A percentile compares a stretch with the other conserved stretches of the same genome.
Conservation (phyloP, 1,284 basidiomycete genomes). For the Ustilago crameri region DNA sequence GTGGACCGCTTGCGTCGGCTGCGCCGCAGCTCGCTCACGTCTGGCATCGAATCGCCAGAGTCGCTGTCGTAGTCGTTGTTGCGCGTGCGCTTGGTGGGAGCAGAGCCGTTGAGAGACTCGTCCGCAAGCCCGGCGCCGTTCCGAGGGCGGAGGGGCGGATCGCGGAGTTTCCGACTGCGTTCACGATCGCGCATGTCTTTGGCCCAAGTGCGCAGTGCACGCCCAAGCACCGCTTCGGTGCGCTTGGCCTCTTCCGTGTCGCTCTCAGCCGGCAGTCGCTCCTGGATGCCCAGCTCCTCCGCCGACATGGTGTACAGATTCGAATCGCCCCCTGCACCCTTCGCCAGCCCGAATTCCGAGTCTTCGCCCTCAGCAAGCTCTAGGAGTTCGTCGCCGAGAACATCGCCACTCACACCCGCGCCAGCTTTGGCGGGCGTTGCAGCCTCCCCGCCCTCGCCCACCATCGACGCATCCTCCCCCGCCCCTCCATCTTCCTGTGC, state of each 20-base stretch:
- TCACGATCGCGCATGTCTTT: constrained; percentile 43
- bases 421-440: constrained; percentile 14
- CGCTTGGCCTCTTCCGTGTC: constrained; percentile 42
- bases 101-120: constrained; percentile 2
- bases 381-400: constrained; percentile 52
- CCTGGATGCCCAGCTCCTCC: constrained; percentile 52
- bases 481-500: constrained; percentile 14
- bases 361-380: constrained; percentile 50
- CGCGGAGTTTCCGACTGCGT: constrained; percentile 30
- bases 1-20: constrained; percentile 18
- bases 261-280: constrained; percentile 10
- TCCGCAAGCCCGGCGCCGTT: constrained; percentile 1
- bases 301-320: constrained; percentile 45
- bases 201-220: constrained; percentile 39
- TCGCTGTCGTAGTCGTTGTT: constrained; percentile 45
- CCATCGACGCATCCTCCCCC: constrained; percentile 32
- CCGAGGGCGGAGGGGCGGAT: constrained; percentile 6
- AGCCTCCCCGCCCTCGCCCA: constrained; percentile 17
- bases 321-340: constrained; percentile 13
- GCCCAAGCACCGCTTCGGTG: constrained; percentile 29
- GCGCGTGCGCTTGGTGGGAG: constrained; percentile 9
- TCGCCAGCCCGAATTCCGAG: constrained; percentile 10
- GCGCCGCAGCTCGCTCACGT: constrained; percentile 15
- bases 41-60: constrained; percentile 31
- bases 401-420: constrained; percentile 19